These are phyloP conservation scores for Microdochium nivale DNA, from an alignment of 2,329 filamentous ascomycete genomes.

Conservation along the genomic window DNA sequence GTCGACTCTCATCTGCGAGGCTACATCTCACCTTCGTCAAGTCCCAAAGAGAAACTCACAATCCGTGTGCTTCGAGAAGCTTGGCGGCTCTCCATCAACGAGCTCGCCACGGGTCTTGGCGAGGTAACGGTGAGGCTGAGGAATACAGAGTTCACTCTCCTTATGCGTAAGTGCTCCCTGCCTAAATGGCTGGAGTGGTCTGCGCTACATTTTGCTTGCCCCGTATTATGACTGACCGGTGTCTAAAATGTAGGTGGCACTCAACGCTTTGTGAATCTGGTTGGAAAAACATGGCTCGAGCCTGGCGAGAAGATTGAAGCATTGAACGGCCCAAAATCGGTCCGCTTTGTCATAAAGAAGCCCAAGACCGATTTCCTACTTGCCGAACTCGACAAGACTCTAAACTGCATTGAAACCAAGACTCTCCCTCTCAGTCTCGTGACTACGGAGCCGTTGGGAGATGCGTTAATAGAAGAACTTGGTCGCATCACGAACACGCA, in stretches of 20 bases:
- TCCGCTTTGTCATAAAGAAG: constrained; percentile 28
- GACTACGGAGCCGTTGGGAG: constrained; percentile 11
- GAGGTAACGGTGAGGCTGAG: constrained; percentile 28
- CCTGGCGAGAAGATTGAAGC: constrained; percentile 29
- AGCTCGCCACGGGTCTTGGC: constrained; percentile 34
- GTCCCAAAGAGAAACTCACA: constrained; percentile 30
- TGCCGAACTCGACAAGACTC: constrained; percentile 19
- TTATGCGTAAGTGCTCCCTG: constrained; percentile 31
- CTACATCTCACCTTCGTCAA: constrained; percentile 16
- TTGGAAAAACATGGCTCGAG: constrained; percentile 20
- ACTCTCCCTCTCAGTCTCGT: constrained; percentile 16
- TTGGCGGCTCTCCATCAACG: constrained; percentile 41
- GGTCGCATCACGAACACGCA: constrained; percentile 26
- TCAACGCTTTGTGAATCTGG: constrained; percentile 22
- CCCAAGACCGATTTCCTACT: constrained; percentile 25
- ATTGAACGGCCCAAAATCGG: constrained; percentile 12
- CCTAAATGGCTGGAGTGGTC: background rate
- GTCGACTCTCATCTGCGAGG: constrained; percentile 11
- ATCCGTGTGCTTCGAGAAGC: constrained; percentile 35
- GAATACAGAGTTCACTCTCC: constrained; percentile 30
- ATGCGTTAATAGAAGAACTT: constrained; percentile 23
- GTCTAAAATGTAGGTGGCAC: constrained; percentile 21
- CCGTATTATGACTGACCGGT: constrained; percentile 3
- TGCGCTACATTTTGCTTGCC: constrained; percentile 9
- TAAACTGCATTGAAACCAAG: constrained; percentile 15